Base-by-base conservation (phyloP, 2,329 filamentous ascomycete genomes). In the Saccharata proteae region DNA sequence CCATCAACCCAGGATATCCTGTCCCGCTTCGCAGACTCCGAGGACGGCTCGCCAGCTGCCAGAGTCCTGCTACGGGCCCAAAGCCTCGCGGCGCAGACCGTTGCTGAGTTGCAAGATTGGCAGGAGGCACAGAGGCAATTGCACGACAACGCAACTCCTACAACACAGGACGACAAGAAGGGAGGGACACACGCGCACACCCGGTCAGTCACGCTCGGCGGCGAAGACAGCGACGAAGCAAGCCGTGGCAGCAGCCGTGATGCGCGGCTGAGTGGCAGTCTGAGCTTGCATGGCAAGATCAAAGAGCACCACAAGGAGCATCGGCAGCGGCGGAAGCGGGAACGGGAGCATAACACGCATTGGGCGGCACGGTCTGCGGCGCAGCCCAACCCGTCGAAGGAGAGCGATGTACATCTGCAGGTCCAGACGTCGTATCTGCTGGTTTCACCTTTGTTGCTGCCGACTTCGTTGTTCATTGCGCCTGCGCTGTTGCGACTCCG, bases 41-140 rank as follows among this genome's bases (percentile, higher is more conserved):
- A 57, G 6, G 51, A 57, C 0, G 67, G 73, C 0, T 41, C 56
- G 3, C 44, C 51, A n/a, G 67, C 74, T 0, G 67, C 74, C 10
- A 78, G 84, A 43, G 80, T 93, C 28, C 63, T 78, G 3, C 59
- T 77, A 0, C 72, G 77, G 26, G 84, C 85, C 0, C 62, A 71
- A 26, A 71, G 74, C 36, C 61, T 92, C 5, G 77, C 80, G 2
- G 62, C 65, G 16, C 68, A 77, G 41, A 75, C 77, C 41, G 74
- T 67, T 30, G 51, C 58, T 2, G 59, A 67, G 11, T 57, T 64
- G 27, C 15, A 38, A 42, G 11, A n/a, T 4, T 17, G 23, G 11
- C 21, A 20, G 14, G n/a, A 43, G 16, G 43, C 42, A n/a, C 39
- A 39, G 15, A 42, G 34, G 17, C 11, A 8, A 8, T 7, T 39